Conservation (phyloP, 2,329 filamentous ascomycete genomes). For the Colletotrichum agaves region DNA sequence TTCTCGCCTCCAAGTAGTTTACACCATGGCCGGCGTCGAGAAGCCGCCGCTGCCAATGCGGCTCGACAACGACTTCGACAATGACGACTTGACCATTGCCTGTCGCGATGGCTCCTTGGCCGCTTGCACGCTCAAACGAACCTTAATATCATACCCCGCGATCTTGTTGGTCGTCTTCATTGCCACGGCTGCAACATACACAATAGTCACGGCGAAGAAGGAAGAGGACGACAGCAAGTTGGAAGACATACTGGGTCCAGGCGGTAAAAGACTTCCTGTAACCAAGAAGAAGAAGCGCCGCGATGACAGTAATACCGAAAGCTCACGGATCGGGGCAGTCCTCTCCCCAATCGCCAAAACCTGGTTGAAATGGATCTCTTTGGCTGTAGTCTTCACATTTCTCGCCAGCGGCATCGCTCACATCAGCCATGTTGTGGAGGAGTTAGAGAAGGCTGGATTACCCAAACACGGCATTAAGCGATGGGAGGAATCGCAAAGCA, state of each 20-base stretch:
- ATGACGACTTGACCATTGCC: conserved; percentile 26
- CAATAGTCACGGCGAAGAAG: conserved; percentile 61
- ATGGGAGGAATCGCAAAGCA: conserved; percentile 33
- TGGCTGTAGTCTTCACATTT: conserved; percentile 78
- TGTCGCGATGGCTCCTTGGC: conserved; percentile 24
- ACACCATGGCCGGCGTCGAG: conserved; percentile 50
- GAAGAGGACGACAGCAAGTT: conserved; percentile 57
- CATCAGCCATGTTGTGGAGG: conserved; percentile 32
- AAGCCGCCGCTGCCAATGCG: conserved; percentile 38
- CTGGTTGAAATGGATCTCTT: conserved; percentile 80
- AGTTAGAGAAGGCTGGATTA: conserved; percentile 17
- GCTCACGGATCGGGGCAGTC: conserved; percentile 49
- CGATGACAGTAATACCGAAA: conserved; percentile 45
- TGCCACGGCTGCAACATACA: conserved; percentile 61
- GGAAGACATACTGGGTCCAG: conserved; percentile 74
- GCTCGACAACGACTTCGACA: conserved; percentile 10
- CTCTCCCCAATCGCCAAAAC: conserved; percentile 69
- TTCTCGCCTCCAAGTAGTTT: conserved; percentile 25
- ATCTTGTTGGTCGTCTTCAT: conserved; percentile 65
- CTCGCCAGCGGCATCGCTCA: conserved; percentile 75
- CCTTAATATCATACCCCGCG: conserved; percentile 63
- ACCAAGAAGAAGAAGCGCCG: conserved; percentile 66
- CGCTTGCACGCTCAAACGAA: conserved; percentile 53
- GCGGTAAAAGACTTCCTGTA: conserved; percentile 85
- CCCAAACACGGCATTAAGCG: conserved; percentile 3